Percentiles rank a stretch among this genome's conserved stretches.
Conservation (phyloP, 495 filamentous ascomycete genomes). For the Trichocladium uniseriatum region DNA sequence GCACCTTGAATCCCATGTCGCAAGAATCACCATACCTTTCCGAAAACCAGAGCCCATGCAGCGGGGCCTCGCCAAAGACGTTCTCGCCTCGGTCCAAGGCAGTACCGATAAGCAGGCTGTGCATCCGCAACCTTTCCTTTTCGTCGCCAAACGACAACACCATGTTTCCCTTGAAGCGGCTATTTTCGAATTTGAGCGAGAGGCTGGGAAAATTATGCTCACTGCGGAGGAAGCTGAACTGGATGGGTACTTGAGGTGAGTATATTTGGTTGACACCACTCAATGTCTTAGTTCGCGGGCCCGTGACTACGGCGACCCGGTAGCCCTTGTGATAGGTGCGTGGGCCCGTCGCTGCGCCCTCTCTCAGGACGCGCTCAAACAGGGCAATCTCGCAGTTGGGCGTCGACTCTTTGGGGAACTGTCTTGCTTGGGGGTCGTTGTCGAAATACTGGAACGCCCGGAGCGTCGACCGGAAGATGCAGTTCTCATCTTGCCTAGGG, state of each 20-base stretch:
- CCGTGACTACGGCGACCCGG: conserved; percentile 64
- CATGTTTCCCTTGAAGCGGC: conserved; percentile 56
- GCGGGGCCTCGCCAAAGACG: conserved; percentile 51
- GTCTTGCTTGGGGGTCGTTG: conserved; percentile 48
- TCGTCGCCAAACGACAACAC: conserved; percentile 64
- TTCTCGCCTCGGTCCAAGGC: conserved; percentile 49
- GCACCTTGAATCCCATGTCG: conserved; percentile 33
- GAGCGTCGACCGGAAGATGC: conserved; percentile 55
- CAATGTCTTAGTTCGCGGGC: conserved; percentile 62
- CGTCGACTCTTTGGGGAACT: conserved; percentile 65
- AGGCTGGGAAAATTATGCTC: conserved; percentile 57
- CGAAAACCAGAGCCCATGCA: conserved; percentile 55
- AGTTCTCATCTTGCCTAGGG: conserved; percentile 52
- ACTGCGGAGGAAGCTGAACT: conserved; percentile 63
- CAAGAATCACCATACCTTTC: conserved; percentile 38
- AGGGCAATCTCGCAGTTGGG: conserved; percentile 57
- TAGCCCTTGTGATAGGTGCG: conserved; percentile 65
- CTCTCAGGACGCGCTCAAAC: conserved; percentile 57
- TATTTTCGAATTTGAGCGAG: conserved; percentile 58
- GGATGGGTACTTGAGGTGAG: conserved; percentile 50
- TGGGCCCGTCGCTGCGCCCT: conserved; percentile 56
- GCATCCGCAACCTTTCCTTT: conserved; percentile 54
- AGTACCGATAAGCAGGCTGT: conserved; percentile 61
- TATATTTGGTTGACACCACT: conserved; percentile 61
- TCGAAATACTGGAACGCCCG: conserved; percentile 70